phyloP scores from a whole-genome alignment of 306 rosid genomes.

The Medicago lupulina region DNA sequence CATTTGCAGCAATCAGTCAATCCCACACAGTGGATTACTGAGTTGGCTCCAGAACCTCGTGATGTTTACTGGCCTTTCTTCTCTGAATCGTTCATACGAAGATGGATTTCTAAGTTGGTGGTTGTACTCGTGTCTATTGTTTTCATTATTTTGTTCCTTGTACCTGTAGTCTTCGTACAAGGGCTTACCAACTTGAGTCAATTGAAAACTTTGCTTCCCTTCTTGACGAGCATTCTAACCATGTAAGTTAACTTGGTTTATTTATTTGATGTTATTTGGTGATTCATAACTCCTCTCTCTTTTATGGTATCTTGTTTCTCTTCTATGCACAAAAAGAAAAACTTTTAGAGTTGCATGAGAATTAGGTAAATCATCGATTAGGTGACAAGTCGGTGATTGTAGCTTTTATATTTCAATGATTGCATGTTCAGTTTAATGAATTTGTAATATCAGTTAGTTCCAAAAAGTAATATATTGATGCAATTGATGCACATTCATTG shows the following conservation, averaged over 20 bases:
- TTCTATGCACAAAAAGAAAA: not conserved
- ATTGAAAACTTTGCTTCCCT: constrained; percentile 84
- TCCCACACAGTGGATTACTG: constrained; percentile 86
- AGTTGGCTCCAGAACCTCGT: constrained; percentile 86
- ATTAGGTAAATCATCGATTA: not conserved
- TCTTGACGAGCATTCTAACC: constrained; percentile 75
- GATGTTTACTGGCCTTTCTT: constrained; percentile 99
- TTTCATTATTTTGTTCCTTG: constrained; percentile 72
- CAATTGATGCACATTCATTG: not conserved
- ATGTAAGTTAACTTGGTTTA: constrained; percentile 63
- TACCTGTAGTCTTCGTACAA: constrained; percentile 70
- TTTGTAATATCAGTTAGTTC: not conserved
- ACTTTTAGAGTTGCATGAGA: constrained; percentile 1
- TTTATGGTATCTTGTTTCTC: not conserved
- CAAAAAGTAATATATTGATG: not conserved
- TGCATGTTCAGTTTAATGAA: not conserved
- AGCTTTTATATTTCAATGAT: not conserved
- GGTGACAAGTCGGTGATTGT: not conserved
- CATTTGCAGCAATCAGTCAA: constrained; percentile 78
- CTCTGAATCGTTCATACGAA: constrained; percentile 74
- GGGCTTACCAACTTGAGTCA: constrained; percentile 73
- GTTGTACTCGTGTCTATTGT: constrained; percentile 59
- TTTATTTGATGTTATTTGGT: constrained; percentile 17
- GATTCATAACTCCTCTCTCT: not conserved
- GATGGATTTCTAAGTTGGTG: constrained; percentile 93